Conservation (phyloP, 2,329 filamentous ascomycete species). For the Scedosporium minutisporum region DNA sequence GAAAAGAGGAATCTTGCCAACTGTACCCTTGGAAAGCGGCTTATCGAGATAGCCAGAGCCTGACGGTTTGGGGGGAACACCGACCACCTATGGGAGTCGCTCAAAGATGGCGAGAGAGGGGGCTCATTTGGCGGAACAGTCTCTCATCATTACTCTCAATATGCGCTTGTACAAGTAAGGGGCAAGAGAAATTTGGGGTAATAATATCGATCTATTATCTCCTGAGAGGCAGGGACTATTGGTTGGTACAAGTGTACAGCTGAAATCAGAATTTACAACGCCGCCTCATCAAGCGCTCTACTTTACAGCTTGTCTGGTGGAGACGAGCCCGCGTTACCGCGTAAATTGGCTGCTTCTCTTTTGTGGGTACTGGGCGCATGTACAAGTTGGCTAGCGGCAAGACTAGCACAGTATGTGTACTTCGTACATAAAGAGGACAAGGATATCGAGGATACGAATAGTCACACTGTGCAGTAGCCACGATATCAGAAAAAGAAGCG, state of each 20-base stretch:
- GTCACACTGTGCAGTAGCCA: neutral
- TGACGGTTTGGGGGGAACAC: too few species aligned
- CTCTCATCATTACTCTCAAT: neutral
- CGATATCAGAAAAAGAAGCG: too few species aligned
- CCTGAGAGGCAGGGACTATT: neutral
- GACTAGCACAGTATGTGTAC: too few species aligned
- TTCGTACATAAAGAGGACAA: neutral
- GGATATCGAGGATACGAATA: neutral
- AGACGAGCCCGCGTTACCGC: slow-evolving; percentile 3
- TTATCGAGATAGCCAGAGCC: too few species aligned
- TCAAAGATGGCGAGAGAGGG: neutral
- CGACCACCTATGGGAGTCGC: neutral
- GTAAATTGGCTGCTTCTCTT: slow-evolving; percentile 4
- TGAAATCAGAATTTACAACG: neutral
- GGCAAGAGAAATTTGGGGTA: slow-evolving; percentile 5
- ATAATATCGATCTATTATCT: neutral
- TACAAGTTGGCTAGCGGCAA: neutral
- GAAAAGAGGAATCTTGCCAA: neutral
- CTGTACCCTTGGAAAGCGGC: too few species aligned
- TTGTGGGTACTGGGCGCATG: too few species aligned
- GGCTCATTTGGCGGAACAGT: neutral
- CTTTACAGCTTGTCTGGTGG: neutral
- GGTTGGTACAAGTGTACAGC: neutral
- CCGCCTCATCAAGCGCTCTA: neutral
- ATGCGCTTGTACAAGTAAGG: neutral